These are phyloP conservation scores for Leccinum boreale DNA, from an alignment of 768 basidiomycete species.

Conservation along the genomic window DNA sequence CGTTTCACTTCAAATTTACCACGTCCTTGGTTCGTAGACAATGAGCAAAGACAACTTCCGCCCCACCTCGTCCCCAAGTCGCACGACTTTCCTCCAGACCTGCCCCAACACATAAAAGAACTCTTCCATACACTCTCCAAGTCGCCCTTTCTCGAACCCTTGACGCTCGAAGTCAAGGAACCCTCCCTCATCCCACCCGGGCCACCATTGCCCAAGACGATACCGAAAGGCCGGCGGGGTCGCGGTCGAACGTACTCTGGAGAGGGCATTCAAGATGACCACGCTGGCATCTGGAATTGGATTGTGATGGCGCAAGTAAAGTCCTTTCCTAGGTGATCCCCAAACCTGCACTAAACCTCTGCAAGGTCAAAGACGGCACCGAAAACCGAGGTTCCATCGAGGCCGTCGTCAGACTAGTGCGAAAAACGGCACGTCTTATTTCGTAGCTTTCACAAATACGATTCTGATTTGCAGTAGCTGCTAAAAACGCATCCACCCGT, in stretches of 20 bases:
- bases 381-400: conserved; percentile 78
- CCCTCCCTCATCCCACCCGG: conserved; percentile 51
- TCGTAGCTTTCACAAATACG: neutral
- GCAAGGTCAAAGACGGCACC: conserved; percentile 79
- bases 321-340: neutral
- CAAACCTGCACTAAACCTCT: neutral
- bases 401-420: conserved; percentile 62
- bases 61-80: conserved; percentile 27
- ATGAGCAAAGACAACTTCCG: conserved; percentile 28
- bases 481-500: conserved; percentile 56
- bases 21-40: conserved; percentile 70
- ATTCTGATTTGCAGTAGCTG: conserved; percentile 42
- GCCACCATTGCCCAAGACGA: conserved; percentile 54
- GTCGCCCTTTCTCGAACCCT: conserved; percentile 69
- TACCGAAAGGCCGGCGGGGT: conserved; percentile 59
- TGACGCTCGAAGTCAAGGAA: conserved; percentile 50
- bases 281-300: conserved; percentile 73
- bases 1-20: conserved; percentile 14
- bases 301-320: conserved; percentile 67
- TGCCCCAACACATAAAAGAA: conserved; percentile 49
- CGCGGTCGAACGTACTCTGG: conserved; percentile 68
- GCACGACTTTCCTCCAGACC: conserved; percentile 42
- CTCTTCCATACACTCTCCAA: conserved; percentile 54
- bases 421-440: conserved; percentile 58
- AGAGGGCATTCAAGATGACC: conserved; percentile 51